Conservation (phyloP, 2,329 filamentous ascomycete species). For the Neoarthrinium moseri region DNA sequence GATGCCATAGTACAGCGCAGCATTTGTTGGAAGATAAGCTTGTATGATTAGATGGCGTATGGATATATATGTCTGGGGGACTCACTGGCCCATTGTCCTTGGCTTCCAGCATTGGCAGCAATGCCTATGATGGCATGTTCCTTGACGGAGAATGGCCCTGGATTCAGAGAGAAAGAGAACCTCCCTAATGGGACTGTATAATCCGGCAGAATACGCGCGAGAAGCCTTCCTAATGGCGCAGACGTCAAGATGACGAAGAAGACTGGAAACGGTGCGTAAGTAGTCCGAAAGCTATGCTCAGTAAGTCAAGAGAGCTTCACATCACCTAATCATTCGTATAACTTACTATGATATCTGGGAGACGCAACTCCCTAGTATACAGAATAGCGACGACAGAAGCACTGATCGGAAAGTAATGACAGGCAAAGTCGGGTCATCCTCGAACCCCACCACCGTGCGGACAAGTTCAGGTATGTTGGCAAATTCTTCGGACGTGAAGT, state of each 20-base stretch:
- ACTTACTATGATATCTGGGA: constrained; percentile 25
- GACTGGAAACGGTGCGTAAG: constrained; percentile 56
- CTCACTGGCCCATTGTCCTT: constrained; percentile 7
- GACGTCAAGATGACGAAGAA: constrained; percentile 62
- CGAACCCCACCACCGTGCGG: constrained; percentile 54
- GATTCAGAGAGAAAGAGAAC: constrained; percentile 52
- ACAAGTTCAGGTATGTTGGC: constrained; percentile 5
- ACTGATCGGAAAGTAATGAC: constrained; percentile 62
- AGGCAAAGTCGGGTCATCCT: constrained; percentile 53
- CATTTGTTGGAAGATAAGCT: constrained; percentile 5
- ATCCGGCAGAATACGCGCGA: constrained; percentile 48
- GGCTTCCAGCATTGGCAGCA: constrained; percentile 31
- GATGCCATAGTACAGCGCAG: constrained; percentile 49
- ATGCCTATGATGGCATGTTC: constrained; percentile 58
- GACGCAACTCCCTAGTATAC: constrained; percentile 56
- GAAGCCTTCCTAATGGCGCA: constrained; percentile 52
- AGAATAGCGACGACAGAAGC: constrained; percentile 51
- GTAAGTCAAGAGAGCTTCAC: constrained; percentile 27
- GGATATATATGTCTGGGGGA: background rate
- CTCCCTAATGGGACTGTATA: constrained; percentile 45
- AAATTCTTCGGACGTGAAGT: constrained; percentile 6
- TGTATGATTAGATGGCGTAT: background rate
- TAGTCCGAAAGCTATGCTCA: constrained; percentile 55
- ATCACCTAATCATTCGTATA: background rate
- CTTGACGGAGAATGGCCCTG: constrained; percentile 56